Evolutionary conservation across 2,329 filamentous ascomycete species (phyloP), one percentile per base, ranked within the genome.

Genomic region (Leptographium radiaticola): DNA sequence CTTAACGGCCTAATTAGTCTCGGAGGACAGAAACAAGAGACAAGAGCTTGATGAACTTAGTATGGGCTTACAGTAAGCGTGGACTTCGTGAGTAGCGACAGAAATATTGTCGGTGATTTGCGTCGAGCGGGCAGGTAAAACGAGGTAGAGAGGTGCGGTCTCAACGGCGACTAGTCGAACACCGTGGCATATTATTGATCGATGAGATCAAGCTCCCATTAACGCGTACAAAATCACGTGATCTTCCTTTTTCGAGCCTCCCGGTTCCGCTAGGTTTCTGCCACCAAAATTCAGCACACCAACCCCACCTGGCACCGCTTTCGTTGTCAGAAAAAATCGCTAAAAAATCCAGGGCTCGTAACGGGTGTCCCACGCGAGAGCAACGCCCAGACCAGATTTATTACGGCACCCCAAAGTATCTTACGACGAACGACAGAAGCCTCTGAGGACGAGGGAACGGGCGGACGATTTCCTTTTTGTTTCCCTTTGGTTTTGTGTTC

Each of bases 181-280:
- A 51, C 49, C 39, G 49, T 51, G 49, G 49, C 49, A 50, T 51
- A 51, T 51, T 30, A 34, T 33, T 10, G n/a, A n/a, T n/a, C 33
- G 20, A 25, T n/a, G 38, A 31, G 49, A 43, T 40, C 16, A 2
- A 39, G 38, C 38, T 42, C 34, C 15, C 18, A 30, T 48, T 43
- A 18, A 51, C 49, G 49, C 49, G 40, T 44, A 44, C 25, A 15
- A n/a, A n/a, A 20, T 2, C 49, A 51, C 49, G 49, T 51, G 49
- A 51, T 18, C 10, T 0, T 16, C 25, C 16, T 31, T n/a, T 44
- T 18, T 18, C 5, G 18, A 5, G 13, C n/a, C 16, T 5, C 4
- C 36, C 8, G 4, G 13, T n/a, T 25, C 11, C 49, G 38, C 1
- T 38, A 31, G 34, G 15, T 16, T 16, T 50, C 13, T 50, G 15